phyloP scores from a whole-genome alignment of 345 rosid species.

The Limnanthes douglasii region DNA sequence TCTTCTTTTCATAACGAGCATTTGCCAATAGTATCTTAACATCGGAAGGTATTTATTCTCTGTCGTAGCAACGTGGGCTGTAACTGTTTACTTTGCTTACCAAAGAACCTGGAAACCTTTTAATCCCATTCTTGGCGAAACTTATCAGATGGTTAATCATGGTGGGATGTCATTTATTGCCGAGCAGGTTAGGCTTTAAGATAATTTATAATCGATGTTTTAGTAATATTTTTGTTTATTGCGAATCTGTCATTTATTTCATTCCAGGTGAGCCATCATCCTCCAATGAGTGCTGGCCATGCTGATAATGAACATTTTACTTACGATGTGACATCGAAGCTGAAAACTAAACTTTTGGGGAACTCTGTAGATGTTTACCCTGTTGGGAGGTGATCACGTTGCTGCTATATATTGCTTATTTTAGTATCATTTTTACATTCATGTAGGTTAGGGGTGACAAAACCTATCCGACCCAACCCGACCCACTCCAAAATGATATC shows the following conservation, averaged over 20 bases:
- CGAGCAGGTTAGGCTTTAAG: slow-evolving; percentile 51
- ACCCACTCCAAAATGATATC: no score
- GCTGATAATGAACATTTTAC: slow-evolving; percentile 82
- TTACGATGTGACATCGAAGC: slow-evolving; percentile 69
- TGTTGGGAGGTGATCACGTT: slow-evolving; percentile 41
- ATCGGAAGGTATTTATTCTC: slow-evolving; percentile 6
- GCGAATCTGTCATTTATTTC: not conserved
- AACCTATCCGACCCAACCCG: no score
- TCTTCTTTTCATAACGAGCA: not conserved
- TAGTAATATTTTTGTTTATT: not conserved
- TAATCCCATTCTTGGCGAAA: slow-evolving; percentile 97
- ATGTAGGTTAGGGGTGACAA: not conserved
- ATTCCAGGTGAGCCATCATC: slow-evolving; percentile 85
- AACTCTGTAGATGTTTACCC: slow-evolving; percentile 62
- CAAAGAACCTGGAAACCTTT: slow-evolving; percentile 95
- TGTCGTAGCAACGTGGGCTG: slow-evolving; percentile 66
- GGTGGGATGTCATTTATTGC: slow-evolving; percentile 62
- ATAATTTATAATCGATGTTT: not conserved
- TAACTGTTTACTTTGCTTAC: slow-evolving; percentile 73
- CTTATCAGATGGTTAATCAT: slow-evolving; percentile 73
- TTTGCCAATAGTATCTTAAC: not conserved
- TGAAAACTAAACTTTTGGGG: slow-evolving; percentile 76
- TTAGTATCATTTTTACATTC: not conserved
- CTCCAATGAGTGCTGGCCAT: slow-evolving; percentile 93
- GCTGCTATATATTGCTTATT: not conserved